phyloP scores from a whole-genome alignment of 257 asterid genomes.

The Nicotiana obtusifolia region DNA sequence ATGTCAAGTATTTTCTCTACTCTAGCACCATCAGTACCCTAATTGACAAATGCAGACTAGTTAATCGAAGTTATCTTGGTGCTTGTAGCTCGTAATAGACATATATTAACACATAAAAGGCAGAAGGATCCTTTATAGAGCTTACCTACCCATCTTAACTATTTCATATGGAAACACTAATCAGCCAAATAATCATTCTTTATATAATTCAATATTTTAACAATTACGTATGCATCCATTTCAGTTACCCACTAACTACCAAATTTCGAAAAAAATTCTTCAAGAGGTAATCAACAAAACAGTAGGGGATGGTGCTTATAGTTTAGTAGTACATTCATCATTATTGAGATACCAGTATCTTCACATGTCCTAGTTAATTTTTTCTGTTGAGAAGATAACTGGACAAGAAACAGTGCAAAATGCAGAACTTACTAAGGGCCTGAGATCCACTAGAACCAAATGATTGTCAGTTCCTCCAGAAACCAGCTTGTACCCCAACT shows the following conservation, averaged over 20 bases:
- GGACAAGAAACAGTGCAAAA: not conserved
- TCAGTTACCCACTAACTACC: not conserved
- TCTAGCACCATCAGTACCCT: constrained; percentile 96
- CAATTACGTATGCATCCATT: not conserved
- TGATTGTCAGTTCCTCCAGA: constrained; percentile 98
- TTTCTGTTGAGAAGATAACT: not conserved
- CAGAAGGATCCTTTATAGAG: not conserved
- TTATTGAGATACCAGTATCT: not conserved
- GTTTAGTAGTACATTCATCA: not conserved
- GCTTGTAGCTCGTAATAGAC: not conserved
- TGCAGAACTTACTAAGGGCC: constrained; percentile 60
- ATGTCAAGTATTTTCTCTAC: constrained; percentile 90
- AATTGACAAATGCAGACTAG: not conserved
- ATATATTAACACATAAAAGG: not conserved
- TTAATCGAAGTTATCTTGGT: not conserved
- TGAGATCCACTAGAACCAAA: constrained; percentile 93
- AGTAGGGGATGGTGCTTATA: not conserved
- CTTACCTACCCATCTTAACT: not conserved
- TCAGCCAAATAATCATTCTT: not conserved
- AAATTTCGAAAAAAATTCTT: not conserved
- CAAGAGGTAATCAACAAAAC: not conserved
- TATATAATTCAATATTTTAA: not conserved
- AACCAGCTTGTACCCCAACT: constrained; percentile 77
- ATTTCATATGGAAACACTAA: not conserved
- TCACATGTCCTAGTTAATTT: not conserved